phyloP scores from a whole-genome alignment of 2,329 filamentous ascomycete species.

The Penicillium sclerotigenum region DNA sequence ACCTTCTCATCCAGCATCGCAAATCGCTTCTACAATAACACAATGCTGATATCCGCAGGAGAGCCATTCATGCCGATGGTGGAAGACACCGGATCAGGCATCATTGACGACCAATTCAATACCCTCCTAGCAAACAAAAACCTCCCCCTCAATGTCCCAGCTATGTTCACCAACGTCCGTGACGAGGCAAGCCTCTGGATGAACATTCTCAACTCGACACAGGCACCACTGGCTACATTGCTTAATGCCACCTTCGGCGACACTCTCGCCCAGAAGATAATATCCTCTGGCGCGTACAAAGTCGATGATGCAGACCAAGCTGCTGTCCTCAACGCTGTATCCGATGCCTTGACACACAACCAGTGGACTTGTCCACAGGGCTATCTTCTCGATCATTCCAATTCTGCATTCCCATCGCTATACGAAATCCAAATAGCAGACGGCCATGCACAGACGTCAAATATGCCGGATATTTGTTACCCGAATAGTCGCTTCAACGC shows the following conservation, averaged over 20 bases:
- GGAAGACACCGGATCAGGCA: constrained; percentile 23
- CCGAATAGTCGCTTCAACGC: constrained; percentile 28
- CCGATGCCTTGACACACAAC: constrained; percentile 6
- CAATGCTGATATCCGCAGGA: constrained; percentile 15
- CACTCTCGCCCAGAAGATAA: constrained; percentile 14
- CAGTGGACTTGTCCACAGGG: constrained; percentile 12
- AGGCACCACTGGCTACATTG: constrained; percentile 13
- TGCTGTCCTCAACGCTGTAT: constrained; percentile 17
- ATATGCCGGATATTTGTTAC: constrained; percentile 21
- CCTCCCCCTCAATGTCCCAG: constrained; percentile 28
- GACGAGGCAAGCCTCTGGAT: constrained; percentile 26
- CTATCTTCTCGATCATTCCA: constrained; percentile 2
- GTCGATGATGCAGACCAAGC: constrained; percentile 16
- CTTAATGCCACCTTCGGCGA: constrained; percentile 15
- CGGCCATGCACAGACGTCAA: constrained; percentile 23
- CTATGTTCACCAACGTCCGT: constrained; percentile 28
- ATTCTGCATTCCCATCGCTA: constrained; percentile 15
- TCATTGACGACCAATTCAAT: constrained; percentile 31
- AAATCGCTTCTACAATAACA: constrained; percentile 17
- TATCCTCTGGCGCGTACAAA: constrained; percentile 12
- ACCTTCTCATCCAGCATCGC: constrained; percentile 10
- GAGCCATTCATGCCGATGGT: constrained; percentile 30
- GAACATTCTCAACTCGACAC: constrained; percentile 7
- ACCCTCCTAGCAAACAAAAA: constrained; percentile 15
- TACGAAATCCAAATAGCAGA: constrained; percentile 22